Evolutionary conservation across 257 asterid genomes (phyloP).

Genomic region (Nicotiana obtusifolia): DNA sequence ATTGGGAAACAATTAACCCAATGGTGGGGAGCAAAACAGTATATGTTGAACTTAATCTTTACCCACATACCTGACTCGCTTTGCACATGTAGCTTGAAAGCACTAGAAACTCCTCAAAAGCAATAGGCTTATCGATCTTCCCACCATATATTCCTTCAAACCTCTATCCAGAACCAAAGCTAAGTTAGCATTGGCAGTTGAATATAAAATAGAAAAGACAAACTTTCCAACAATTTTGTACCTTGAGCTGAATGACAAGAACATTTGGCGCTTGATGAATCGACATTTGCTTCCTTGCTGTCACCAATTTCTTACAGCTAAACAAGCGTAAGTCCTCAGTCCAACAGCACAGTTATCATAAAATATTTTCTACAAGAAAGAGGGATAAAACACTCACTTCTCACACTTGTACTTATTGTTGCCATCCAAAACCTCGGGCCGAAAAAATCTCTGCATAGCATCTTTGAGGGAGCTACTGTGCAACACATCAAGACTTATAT

Average conservation of each 20-base stretch:
- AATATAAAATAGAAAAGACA: constrained; percentile 11
- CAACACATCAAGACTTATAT: constrained; percentile 89
- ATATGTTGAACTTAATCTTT: neutral
- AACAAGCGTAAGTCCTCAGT: constrained; percentile 35
- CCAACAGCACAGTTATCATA: neutral
- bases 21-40: neutral
- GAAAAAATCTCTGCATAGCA: constrained; percentile 81
- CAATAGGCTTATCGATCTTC: constrained; percentile 74
- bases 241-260: constrained; percentile 97
- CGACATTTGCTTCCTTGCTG: constrained; percentile 96
- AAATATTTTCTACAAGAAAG: neutral
- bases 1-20: neutral
- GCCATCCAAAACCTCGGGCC: constrained; percentile 91
- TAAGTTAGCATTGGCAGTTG: neutral
- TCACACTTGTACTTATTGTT: constrained; percentile 93
- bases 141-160: constrained; percentile 88
- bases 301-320: constrained; percentile 93
- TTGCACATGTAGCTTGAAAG: constrained; percentile 89
- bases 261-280: constrained; percentile 91
- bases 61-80: constrained; percentile 61
- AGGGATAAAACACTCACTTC: constrained; percentile 41
- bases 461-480: constrained; percentile 75
- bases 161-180: constrained; percentile 45
- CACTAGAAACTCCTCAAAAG: constrained; percentile 68
- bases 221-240: constrained; percentile 17